Conservation (phyloP, 1,284 basidiomycete genomes). For the Boletus semigastroideus region DNA sequence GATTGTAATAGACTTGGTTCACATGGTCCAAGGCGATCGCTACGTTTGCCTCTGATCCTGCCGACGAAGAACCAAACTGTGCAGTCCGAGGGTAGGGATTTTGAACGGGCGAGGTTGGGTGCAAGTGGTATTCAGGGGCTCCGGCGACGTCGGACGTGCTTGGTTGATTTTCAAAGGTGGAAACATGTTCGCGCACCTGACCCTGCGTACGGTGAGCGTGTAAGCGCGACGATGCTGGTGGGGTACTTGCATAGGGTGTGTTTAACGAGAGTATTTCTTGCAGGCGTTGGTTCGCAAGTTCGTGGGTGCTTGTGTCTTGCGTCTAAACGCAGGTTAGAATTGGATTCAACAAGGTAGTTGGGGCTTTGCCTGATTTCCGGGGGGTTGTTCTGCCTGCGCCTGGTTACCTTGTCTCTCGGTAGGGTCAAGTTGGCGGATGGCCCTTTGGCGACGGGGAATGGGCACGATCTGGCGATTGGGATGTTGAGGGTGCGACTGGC, state of each 20-base stretch:
- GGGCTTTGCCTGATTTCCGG: conserved; percentile 3
- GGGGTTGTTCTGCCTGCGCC: background rate
- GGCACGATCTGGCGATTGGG: conserved; percentile 16
- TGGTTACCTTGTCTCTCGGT: background rate
- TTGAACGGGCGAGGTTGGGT: conserved; percentile 4
- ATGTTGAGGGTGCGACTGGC: background rate
- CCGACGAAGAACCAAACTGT: conserved; percentile 1
- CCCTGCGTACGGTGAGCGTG: conserved; percentile 3
- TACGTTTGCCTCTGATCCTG: conserved; percentile 6
- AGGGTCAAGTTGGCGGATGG: background rate
- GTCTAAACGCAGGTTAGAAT: background rate
- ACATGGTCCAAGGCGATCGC: conserved; percentile 19
- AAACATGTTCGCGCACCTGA: conserved; percentile 2
- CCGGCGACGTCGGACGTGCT: background rate
- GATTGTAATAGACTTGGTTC: conserved; percentile 13
- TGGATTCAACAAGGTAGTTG: background rate
- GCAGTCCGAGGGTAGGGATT: conserved; percentile 7
- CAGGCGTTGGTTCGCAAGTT: conserved; percentile 21
- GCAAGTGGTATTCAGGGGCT: background rate
- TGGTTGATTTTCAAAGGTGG: conserved; percentile 1
- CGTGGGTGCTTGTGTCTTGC: conserved; percentile 5
- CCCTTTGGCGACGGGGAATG: conserved; percentile 12
- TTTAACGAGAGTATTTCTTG: conserved; percentile 27
- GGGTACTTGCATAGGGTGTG: conserved; percentile 1
- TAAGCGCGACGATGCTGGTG: background rate